Percentiles rank a stretch among this genome's conserved stretches.
phyloP scores from a whole-genome alignment of 2,329 filamentous ascomycete genomes.

The Sarocladiaceae sp. region DNA sequence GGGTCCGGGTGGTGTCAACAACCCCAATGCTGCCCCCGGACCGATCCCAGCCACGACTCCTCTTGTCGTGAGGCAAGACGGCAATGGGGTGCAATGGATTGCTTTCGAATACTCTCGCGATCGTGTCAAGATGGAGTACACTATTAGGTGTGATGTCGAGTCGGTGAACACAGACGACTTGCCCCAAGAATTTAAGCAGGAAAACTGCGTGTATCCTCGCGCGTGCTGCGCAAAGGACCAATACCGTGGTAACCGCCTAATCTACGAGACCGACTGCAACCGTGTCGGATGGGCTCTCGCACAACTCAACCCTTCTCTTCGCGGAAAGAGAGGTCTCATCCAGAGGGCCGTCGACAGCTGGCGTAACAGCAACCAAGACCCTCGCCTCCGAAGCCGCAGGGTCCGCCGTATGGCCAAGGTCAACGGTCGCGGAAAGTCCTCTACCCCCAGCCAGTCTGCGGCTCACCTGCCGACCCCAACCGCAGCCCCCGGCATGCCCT shows the following conservation, averaged over 20 bases:
- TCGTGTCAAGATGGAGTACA: constrained; percentile 98
- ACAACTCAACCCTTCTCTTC: constrained; percentile 83
- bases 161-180: constrained; percentile 89
- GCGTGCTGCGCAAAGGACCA: constrained; percentile 94
- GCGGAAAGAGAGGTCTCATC: constrained; percentile 92
- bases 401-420: constrained; percentile 97
- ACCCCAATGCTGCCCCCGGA: constrained; percentile 87
- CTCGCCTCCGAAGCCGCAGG: constrained; percentile 80
- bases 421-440: constrained; percentile 71
- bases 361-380: constrained; percentile 98
- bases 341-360: constrained; percentile 97
- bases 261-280: constrained; percentile 99
- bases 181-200: constrained; percentile 85
- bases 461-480: constrained; percentile 53
- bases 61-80: constrained; percentile 87
- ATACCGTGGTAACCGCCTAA: constrained; percentile 90
- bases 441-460: constrained; percentile 45
- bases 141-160: constrained; percentile 95
- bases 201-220: constrained; percentile 96
- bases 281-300: constrained; percentile 99
- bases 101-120: constrained; percentile 97
- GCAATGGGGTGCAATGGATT: constrained; percentile 98
- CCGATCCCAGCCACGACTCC: constrained; percentile 97
- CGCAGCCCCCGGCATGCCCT: constrained; percentile 62
- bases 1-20: constrained; percentile 49